These are phyloP conservation scores for Cercospora berteroae DNA, from an alignment of 2,329 filamentous ascomycete species.

Conservation along the genomic window DNA sequence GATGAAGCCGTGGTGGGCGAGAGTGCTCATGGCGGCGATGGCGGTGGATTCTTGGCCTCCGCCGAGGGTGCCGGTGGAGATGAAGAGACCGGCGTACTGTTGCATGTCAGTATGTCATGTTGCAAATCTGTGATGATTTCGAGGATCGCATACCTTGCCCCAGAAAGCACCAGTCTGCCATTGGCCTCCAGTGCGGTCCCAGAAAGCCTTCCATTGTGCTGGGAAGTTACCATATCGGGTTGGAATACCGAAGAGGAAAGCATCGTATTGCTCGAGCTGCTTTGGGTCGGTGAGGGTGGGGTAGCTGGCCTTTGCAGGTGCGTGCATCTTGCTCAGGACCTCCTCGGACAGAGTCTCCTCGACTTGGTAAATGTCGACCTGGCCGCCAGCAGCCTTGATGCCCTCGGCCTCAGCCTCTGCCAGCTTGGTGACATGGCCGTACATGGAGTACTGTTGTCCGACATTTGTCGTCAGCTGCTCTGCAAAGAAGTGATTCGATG, in stretches of 20 bases:
- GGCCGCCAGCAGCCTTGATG: slow-evolving; percentile 81
- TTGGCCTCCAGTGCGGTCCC: slow-evolving; percentile 73
- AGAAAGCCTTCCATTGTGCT: slow-evolving; percentile 90
- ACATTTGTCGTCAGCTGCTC: not conserved
- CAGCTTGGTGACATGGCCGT: slow-evolving; percentile 72
- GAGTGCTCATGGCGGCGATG: slow-evolving; percentile 76
- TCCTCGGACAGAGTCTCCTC: slow-evolving; percentile 82
- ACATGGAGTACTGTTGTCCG: slow-evolving; percentile 23
- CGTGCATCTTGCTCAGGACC: slow-evolving; percentile 86
- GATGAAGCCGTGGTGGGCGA: slow-evolving; percentile 91
- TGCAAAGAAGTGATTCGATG: not conserved
- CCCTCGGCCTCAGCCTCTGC: slow-evolving; percentile 89
- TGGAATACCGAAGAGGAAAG: slow-evolving; percentile 86
- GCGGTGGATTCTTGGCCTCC: slow-evolving; percentile 92
- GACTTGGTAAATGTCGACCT: slow-evolving; percentile 81
- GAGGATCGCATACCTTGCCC: slow-evolving; percentile 58
- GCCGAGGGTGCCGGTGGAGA: slow-evolving; percentile 78
- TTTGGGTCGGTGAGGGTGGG: slow-evolving; percentile 59
- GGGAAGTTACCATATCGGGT: slow-evolving; percentile 98
- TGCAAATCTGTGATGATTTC: no score
- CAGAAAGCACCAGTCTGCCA: slow-evolving; percentile 67
- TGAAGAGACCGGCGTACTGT: slow-evolving; percentile 77
- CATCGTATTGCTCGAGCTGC: slow-evolving; percentile 70
- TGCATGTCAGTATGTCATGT: not conserved
- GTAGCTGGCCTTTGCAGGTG: slow-evolving; percentile 71